Percentiles rank a stretch among this genome's conserved stretches.
These are phyloP conservation scores for Aspergillus vadensis DNA, from an alignment of 2,329 filamentous ascomycete genomes.

Conservation along the genomic window DNA sequence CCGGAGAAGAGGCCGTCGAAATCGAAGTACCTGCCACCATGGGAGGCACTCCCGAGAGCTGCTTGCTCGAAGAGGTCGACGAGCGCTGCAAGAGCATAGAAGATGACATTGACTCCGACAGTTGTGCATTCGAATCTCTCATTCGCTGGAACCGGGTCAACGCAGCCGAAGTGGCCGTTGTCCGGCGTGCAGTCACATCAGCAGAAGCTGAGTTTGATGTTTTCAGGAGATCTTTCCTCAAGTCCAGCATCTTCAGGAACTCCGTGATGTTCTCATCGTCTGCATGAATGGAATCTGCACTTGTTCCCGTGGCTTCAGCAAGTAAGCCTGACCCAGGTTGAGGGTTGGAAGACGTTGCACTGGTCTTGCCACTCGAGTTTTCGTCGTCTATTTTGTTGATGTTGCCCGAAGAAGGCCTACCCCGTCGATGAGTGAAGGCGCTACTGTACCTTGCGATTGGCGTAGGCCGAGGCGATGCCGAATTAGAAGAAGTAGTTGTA, in stretches of 20 bases:
- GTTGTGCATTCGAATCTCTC: slow-evolving; percentile 81
- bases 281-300: slow-evolving; percentile 66
- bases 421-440: slow-evolving; percentile 85
- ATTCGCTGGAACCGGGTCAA: slow-evolving; percentile 84
- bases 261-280: slow-evolving; percentile 94
- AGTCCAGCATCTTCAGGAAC: slow-evolving; percentile 86
- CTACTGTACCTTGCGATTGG: slow-evolving; percentile 86
- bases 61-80: slow-evolving; percentile 74
- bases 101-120: slow-evolving; percentile 92
- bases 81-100: slow-evolving; percentile 83
- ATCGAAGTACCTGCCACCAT: slow-evolving; percentile 68
- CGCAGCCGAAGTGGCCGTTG: slow-evolving; percentile 76
- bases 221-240: slow-evolving; percentile 79
- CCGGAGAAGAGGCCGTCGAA: slow-evolving; percentile 84
- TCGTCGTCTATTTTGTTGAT: slow-evolving; percentile 60
- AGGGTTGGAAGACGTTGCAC: slow-evolving; percentile 52
- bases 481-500: slow-evolving; percentile 64
- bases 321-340: slow-evolving; percentile 78
- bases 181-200: slow-evolving; percentile 71
- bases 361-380: slow-evolving; percentile 60
- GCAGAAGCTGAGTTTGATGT: slow-evolving; percentile 59
- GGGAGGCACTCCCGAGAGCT: slow-evolving; percentile 65
- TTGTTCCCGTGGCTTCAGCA: slow-evolving; percentile 66
- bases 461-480: slow-evolving; percentile 76
- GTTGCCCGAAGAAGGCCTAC: slow-evolving; percentile 74